Conservation (phyloP, 352 stramenopile species). For the Globisporangium irregulare region DNA sequence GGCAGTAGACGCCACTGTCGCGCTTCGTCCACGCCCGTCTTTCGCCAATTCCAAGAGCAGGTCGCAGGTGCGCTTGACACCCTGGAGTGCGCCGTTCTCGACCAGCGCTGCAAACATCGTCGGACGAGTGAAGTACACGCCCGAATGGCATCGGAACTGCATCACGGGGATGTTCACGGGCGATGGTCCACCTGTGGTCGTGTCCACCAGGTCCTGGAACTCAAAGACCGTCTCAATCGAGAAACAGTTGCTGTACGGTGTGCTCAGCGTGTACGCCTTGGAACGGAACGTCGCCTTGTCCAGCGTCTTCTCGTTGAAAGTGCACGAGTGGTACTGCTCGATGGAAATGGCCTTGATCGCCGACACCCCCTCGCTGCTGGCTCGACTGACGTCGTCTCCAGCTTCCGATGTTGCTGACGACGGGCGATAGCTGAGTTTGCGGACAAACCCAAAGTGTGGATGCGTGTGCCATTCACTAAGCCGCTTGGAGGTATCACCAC, state of each 20-base stretch:
- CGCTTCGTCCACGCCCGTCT: conserved; percentile 15
- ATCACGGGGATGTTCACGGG: conserved; percentile 21
- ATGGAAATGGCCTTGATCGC: conserved; percentile 42
- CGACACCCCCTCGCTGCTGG: conserved; percentile 5
- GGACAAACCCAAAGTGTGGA: conserved; percentile 46
- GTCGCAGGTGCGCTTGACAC: conserved; percentile 27
- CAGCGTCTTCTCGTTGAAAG: conserved; percentile 31
- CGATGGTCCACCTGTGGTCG: conserved; percentile 9
- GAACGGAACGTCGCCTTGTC: conserved; percentile 42
- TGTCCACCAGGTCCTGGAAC: conserved; percentile 31
- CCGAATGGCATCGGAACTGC: conserved; percentile 23
- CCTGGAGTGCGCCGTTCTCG: conserved; percentile 26
- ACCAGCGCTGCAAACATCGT: conserved; percentile 28
- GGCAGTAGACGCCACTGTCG: background rate
- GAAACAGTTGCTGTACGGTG: conserved; percentile 64
- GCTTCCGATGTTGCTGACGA: conserved; percentile 8
- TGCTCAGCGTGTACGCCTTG: conserved; percentile 65
- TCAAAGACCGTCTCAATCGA: conserved; percentile 61
- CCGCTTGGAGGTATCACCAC: background rate
- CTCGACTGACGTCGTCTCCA: background rate
- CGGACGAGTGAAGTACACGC: conserved; percentile 30
- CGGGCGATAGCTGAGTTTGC: conserved; percentile 48
- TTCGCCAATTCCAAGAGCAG: conserved; percentile 22
- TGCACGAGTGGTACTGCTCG: conserved; percentile 58
- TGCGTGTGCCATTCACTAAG: conserved; percentile 54